Conservation (phyloP, 73 alveolate species). For the Tetrahymena malaccensis region DNA sequence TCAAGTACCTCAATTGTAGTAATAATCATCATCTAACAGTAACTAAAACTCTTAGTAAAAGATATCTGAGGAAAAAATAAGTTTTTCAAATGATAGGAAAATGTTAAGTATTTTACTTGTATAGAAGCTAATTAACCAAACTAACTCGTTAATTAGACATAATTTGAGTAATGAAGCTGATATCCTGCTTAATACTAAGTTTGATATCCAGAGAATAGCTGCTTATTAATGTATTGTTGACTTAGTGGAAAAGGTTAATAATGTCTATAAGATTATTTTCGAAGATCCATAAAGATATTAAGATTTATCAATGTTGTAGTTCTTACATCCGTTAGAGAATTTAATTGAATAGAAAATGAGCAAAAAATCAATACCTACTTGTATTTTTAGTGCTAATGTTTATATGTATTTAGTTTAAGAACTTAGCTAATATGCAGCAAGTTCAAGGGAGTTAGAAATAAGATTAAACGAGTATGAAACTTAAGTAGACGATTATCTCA, state of each 20-base stretch:
- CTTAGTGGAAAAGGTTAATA: not conserved
- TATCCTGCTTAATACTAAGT: not conserved
- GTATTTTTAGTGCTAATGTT: not conserved
- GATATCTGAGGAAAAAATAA: not conserved
- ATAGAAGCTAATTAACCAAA: not conserved
- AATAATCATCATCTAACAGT: not conserved
- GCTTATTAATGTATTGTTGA: not conserved
- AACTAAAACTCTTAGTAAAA: not conserved
- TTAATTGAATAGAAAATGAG: not conserved
- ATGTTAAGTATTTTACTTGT: not conserved
- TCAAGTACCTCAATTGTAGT: not conserved
- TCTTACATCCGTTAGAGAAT: not conserved
- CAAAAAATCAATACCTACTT: not conserved
- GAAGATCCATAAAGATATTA: not conserved
- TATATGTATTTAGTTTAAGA: not conserved
- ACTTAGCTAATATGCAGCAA: not conserved
- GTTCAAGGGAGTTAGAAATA: not conserved
- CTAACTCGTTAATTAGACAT: not conserved
- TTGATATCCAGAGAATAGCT: not conserved
- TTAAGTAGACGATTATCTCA: not conserved
- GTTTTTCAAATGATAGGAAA: not conserved
- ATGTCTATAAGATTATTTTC: not conserved
- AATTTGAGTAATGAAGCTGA: not conserved
- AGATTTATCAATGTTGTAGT: not conserved
- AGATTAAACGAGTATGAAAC: not conserved